Conservation (phyloP, 106 monocot genomes). For the Acorus gramineus region DNA sequence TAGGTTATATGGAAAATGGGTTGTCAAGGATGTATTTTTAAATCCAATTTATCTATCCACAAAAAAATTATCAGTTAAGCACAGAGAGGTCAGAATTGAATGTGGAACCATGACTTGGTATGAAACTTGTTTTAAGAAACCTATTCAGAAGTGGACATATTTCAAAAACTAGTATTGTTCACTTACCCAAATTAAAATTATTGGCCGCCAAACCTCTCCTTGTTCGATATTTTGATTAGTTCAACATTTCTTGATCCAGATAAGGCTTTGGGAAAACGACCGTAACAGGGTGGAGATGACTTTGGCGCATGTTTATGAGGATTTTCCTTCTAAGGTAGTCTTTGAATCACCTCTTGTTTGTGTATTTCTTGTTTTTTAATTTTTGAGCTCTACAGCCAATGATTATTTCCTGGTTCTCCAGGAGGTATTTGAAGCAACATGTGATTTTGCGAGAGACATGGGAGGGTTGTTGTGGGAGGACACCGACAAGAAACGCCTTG, state of each 20-base stretch:
- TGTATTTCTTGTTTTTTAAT: background rate
- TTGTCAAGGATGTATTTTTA: too few species aligned
- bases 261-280: conserved; percentile 92
- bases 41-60: too few species aligned
- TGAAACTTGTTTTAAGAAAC: too few species aligned
- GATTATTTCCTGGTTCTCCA: conserved; percentile 8
- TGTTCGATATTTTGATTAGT: too few species aligned
- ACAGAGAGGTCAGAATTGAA: too few species aligned
- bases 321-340: conserved; percentile 85
- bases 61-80: too few species aligned
- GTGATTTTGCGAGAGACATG: conserved; percentile 78
- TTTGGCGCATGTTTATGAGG: conserved; percentile 82
- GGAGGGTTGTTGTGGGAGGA: conserved; percentile 81
- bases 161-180: too few species aligned
- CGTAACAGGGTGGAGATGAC: conserved; percentile 83
- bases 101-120: too few species aligned
- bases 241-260: conserved; percentile 32
- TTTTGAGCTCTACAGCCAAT: background rate
- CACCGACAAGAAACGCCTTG: conserved; percentile 53
- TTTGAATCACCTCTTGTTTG: background rate
- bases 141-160: too few species aligned
- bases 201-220: too few species aligned
- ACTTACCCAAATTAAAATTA: too few species aligned
- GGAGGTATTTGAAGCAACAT: conserved; percentile 86
- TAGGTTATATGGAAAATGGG: too few species aligned